Evolutionary conservation across 2,329 filamentous ascomycete genomes (phyloP), one percentile per base, ranked within the genome.

Genomic region (Cladophialophora chaetospira): DNA sequence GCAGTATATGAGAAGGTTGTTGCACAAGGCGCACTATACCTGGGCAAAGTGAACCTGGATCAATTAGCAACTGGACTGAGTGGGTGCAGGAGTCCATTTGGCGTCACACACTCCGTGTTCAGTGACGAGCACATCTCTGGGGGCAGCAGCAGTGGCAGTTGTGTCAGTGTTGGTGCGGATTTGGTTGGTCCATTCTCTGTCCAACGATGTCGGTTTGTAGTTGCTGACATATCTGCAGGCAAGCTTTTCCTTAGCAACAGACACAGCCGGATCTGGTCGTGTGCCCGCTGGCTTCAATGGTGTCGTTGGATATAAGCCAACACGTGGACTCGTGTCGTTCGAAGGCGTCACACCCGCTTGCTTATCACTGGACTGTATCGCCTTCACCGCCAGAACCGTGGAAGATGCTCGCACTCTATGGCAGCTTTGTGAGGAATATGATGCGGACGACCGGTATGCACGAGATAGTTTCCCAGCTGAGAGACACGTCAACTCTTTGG

Each of bases 31-130:
- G 83, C 76, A 0, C 66, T 85, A 2, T 78, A 81, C 55, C 73
- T 85, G 40, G 83, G 83, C 26, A 86, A 85, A 65, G 75, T 75
- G 10, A 82, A 81, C 63, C 75, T 86, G 52, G 84, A 87, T 65
- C 83, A 86, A 67, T 74, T 86, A 3, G 83, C 83, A 2, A 86
- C 83, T 0, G 84, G 84, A 0, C 73, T 86, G 2, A 81, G 78
- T 10, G 84, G 83, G 13, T 82, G 79, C 44, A 77, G 82, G 23
- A 83, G 80, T 1, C 81, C 82, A 0, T 84, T 80, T 59, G 83
- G 83, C 2, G 78, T 75, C 17, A 79, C 82, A 1, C 74, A 79
- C 19, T 83, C 80, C 53, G 73, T 82, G 0, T 83, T 74, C 66
- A 60, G 60, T 44, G 69, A 71, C 35, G 69, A 75, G n/a, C 77